A percentile compares a stretch with the other conserved stretches of the same genome.
phyloP scores from a whole-genome alignment of 1,284 basidiomycete species.

The Microbotryum silenes-acaulis region DNA sequence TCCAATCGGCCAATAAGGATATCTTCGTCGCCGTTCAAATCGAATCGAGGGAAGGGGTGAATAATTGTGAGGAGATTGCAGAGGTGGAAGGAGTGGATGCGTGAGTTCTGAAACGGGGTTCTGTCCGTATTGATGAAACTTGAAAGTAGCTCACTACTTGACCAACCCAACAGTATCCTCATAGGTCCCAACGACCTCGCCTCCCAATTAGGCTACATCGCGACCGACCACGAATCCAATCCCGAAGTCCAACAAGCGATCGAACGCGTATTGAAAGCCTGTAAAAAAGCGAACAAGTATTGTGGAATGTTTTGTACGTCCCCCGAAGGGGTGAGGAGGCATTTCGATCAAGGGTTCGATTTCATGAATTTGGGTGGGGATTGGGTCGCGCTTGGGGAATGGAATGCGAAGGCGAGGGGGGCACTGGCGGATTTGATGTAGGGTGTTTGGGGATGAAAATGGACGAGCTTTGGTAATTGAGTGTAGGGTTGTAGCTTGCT shows the following conservation, averaged over 20 bases:
- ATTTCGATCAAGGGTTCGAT: slow-evolving; percentile 34
- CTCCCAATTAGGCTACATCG: slow-evolving; percentile 35
- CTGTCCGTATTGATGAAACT: not conserved
- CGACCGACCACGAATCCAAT: slow-evolving; percentile 32
- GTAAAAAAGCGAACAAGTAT: slow-evolving; percentile 36
- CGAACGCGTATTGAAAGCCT: slow-evolving; percentile 34
- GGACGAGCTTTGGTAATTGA: too few relatives aligned
- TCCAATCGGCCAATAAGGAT: slow-evolving; percentile 34
- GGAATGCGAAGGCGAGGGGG: slow-evolving; percentile 7
- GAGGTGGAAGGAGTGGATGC: slow-evolving; percentile 36
- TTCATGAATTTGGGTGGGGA: slow-evolving; percentile 37
- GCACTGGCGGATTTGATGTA: not conserved
- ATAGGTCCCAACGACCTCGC: slow-evolving; percentile 39
- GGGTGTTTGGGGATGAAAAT: too few relatives aligned
- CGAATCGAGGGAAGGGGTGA: slow-evolving; percentile 37
- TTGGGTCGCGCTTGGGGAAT: slow-evolving; percentile 18
- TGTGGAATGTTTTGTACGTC: slow-evolving; percentile 33
- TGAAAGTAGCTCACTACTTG: not conserved
- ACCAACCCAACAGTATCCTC: slow-evolving; percentile 25
- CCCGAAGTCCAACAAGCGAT: slow-evolving; percentile 38
- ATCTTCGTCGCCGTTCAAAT: slow-evolving; percentile 39
- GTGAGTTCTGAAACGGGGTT: not conserved
- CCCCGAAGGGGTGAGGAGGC: slow-evolving; percentile 19
- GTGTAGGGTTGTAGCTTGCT: too few relatives aligned
- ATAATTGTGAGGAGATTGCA: slow-evolving; percentile 40